phyloP scores from a whole-genome alignment of 2,329 filamentous ascomycete species.

The Chaetomiaceae sp. region DNA sequence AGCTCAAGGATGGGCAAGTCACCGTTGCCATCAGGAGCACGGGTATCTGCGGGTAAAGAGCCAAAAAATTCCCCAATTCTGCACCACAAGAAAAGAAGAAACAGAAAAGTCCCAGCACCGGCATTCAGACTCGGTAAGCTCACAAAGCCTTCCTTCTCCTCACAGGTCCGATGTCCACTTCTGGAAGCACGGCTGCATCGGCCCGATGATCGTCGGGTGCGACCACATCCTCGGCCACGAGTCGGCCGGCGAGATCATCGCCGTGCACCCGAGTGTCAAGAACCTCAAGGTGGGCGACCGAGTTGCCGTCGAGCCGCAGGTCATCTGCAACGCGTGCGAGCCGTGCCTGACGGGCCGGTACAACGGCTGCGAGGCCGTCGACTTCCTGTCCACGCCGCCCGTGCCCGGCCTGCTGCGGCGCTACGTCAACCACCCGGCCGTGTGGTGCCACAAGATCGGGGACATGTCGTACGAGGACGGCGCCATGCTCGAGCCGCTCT shows the following conservation, averaged over 20 bases:
- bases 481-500: conserved; percentile 82
- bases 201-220: conserved; percentile 85
- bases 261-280: conserved; percentile 73
- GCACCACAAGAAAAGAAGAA: no score
- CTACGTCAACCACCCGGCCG: conserved; percentile 90
- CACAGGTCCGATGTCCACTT: conserved; percentile 87
- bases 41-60: conserved; percentile 81
- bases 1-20: conserved; percentile 74
- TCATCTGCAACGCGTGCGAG: conserved; percentile 87
- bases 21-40: conserved; percentile 87
- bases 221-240: conserved; percentile 94
- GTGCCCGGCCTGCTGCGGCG: conserved; percentile 79
- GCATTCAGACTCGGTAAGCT: no score
- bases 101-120: no score
- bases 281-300: conserved; percentile 77
- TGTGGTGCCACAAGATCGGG: conserved; percentile 95
- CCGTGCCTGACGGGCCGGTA: conserved; percentile 88
- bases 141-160: conserved; percentile 17
- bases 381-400: conserved; percentile 86
- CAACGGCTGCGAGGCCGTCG: conserved; percentile 84
- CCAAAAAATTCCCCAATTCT: no score
- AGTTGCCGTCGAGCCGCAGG: conserved; percentile 88
- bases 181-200: conserved; percentile 93
- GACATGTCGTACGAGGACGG: conserved; percentile 89
- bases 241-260: conserved; percentile 77